A percentile compares a stretch with the other conserved stretches of the same genome.
These are phyloP conservation scores for Isatis tinctoria DNA, from an alignment of 345 rosid species.

Conservation along the genomic window DNA sequence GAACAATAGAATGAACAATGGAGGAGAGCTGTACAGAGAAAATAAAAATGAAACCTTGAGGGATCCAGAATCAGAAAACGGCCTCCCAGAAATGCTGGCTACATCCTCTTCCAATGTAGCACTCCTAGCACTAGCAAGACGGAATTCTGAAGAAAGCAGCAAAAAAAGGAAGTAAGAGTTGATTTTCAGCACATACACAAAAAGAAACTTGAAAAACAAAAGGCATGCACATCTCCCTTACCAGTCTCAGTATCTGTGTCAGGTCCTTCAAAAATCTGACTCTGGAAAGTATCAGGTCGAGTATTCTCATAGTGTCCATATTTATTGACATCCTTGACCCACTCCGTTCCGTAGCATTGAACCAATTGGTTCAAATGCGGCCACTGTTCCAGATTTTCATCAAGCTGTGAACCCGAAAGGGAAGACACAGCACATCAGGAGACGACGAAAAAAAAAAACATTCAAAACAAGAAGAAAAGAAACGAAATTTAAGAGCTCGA, in stretches of 20 bases:
- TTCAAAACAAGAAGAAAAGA: background rate
- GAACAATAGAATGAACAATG: background rate
- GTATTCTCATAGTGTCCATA: constrained; percentile 80
- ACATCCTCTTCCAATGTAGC: constrained; percentile 61
- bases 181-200: background rate
- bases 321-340: constrained; percentile 91
- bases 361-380: constrained; percentile 88
- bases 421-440: background rate
- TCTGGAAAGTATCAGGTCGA: constrained; percentile 60
- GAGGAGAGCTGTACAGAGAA: background rate
- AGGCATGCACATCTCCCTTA: constrained; percentile 14
- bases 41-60: constrained; percentile 39
- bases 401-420: constrained; percentile 44
- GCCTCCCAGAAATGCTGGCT: constrained; percentile 82
- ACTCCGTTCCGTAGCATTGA: constrained; percentile 81
- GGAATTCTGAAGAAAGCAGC: constrained; percentile 54
- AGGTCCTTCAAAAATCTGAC: constrained; percentile 93
- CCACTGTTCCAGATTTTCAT: constrained; percentile 92
- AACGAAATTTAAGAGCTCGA: background rate
- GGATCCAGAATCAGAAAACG: constrained; percentile 48
- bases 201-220: background rate
- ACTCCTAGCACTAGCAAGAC: constrained; percentile 74
- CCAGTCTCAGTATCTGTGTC: constrained; percentile 97
- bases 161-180: background rate
- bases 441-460: background rate